Conservation (phyloP, 1,284 basidiomycete species). For the Pisolithus thermaeus region DNA sequence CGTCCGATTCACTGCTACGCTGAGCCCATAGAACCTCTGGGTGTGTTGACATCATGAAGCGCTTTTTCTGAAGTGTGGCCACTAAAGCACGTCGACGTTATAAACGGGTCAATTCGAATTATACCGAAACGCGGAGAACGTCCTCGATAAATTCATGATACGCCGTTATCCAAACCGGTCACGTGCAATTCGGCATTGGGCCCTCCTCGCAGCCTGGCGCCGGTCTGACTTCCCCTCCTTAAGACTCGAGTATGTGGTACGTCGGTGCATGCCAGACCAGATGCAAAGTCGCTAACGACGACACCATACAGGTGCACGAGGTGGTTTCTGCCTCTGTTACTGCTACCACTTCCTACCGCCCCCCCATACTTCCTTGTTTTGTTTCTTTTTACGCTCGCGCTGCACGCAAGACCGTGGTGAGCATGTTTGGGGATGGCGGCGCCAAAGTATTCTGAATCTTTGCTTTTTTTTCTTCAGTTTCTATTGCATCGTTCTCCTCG, state of each 20-base stretch:
- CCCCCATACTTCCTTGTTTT: slow-evolving; percentile 69
- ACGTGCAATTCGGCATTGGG: not conserved
- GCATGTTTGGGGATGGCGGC: slow-evolving; percentile 19
- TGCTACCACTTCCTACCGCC: slow-evolving; percentile 73
- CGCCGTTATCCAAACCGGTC: slow-evolving; percentile 4
- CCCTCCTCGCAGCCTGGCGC: too few relatives aligned
- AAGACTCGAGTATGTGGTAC: too few relatives aligned
- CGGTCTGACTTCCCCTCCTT: too few relatives aligned
- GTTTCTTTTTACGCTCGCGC: slow-evolving; percentile 65
- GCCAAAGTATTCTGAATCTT: slow-evolving; percentile 9
- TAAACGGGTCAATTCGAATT: slow-evolving; percentile 17
- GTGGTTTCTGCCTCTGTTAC: slow-evolving; percentile 72
- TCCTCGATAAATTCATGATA: not conserved
- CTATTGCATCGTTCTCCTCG: slow-evolving; percentile 75
- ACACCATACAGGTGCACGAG: slow-evolving; percentile 59
- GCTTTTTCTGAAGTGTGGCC: slow-evolving; percentile 2
- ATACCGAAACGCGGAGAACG: slow-evolving; percentile 34
- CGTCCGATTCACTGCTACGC: slow-evolving; percentile 62
- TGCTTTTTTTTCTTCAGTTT: slow-evolving; percentile 41
- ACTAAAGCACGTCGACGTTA: not conserved
- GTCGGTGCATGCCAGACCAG: slow-evolving; percentile 19
- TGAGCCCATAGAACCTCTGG: slow-evolving; percentile 92
- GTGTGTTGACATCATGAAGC: slow-evolving; percentile 47
- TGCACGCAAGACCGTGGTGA: slow-evolving; percentile 77
- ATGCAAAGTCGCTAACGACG: slow-evolving; percentile 1